Base-by-base conservation (phyloP, 306 rosid species). In the Vigna reflexopilosa region DNA sequence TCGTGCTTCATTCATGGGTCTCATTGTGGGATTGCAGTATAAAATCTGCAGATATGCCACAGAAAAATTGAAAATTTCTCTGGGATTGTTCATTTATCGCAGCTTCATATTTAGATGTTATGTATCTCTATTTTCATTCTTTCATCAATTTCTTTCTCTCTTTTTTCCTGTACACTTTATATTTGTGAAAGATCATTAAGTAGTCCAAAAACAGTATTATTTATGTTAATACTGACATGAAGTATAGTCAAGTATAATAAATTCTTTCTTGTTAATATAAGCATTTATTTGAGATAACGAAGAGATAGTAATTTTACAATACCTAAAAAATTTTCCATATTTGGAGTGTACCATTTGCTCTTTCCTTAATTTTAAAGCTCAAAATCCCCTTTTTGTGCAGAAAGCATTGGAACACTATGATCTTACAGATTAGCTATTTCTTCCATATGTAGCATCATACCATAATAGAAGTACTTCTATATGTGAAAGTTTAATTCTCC, bases 391-490 rank as follows among this genome's bases (percentile, higher is more conserved):
- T 72, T 50, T 72, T 72, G 67, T 86, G 89, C 98, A 91, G 79
- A 78, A 80, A 91, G 91, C 81, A 89, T 93, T 58, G 88, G 93
- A 80, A 93, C 93, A 1, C 96, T 88, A 77, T 91, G 96, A 82
- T 88, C 93, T 42, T 5, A 96, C 76, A 52, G 22, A 51, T 16
- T 51, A n/a, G 28, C 28, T 17, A 54, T 2, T 17, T 54, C 73
- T 68, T 73, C 70, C 19, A 30, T 76, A 42, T 63, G 70, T 79
- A 22, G 32, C 3, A 20, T 5, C 16, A 56, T 56, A 9, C 10
- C 32, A 56, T 54, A 19, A n/a, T n/a, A 54, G 61, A 55, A 16
- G 2, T 54, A 54, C 28, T 16, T 20, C 9, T 9, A 56, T 22
- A 22, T 57, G 14, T 55, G 61, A 55, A 9, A 3, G 14, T 20